These are phyloP conservation scores for Colletotrichum sp. DNA, from an alignment of 2,329 filamentous ascomycete genomes.

Conservation along the genomic window DNA sequence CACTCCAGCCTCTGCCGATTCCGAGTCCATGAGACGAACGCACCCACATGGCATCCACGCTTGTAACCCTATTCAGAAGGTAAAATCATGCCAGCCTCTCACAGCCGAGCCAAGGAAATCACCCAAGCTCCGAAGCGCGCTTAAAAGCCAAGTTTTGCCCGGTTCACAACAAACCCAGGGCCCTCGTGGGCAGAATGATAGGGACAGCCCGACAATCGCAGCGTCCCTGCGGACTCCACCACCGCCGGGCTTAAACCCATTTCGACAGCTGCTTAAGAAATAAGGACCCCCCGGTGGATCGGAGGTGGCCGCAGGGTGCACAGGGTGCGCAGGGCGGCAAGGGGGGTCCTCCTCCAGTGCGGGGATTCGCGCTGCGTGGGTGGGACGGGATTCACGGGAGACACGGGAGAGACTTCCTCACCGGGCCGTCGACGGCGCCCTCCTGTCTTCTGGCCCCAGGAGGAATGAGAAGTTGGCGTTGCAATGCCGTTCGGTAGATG, in stretches of 20 bases:
- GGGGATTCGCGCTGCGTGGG: background rate
- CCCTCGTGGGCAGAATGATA: constrained; percentile 3
- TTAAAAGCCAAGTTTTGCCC: background rate
- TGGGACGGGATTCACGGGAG: background rate
- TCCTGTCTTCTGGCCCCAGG: background rate
- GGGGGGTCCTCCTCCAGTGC: background rate
- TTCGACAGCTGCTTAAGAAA: constrained; percentile 9
- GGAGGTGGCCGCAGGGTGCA: constrained; percentile 6
- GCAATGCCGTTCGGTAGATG: constrained; percentile 15
- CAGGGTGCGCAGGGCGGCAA: background rate
- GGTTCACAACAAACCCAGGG: background rate
- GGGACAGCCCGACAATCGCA: constrained; percentile 2
- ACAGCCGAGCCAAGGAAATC: background rate
- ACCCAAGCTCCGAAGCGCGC: background rate
- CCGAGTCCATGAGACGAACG: background rate
- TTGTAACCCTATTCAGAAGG: constrained; percentile 8
- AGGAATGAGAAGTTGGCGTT: background rate
- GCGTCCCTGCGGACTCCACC: background rate
- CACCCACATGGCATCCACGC: background rate
- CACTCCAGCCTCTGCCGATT: background rate
- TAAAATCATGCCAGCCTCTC: background rate
- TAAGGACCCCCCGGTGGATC: background rate
- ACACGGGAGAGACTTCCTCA: constrained; percentile 13
- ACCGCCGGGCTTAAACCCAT: background rate
- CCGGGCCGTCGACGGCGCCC: background rate